Evolutionary conservation across 306 rosid species (phyloP), one percentile per base, ranked within the genome.

Genomic region (Cicer cuneatum): DNA sequence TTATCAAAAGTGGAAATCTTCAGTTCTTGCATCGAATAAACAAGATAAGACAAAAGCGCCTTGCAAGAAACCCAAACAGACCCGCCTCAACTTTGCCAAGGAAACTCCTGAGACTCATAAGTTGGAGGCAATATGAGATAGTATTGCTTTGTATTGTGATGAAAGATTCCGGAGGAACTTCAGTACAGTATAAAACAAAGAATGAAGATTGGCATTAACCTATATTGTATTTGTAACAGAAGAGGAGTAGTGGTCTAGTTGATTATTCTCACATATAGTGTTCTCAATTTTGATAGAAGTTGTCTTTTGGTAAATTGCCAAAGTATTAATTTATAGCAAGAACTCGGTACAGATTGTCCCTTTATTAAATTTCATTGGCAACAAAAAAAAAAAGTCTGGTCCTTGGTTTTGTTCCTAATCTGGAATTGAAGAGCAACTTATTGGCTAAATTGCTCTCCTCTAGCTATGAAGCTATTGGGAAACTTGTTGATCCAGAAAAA

Each of bases 1-100:
- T 33, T 91, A 90, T 48, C 86, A 86, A 72, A 80, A 89, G 41
- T 91, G 96, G 96, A 91, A 87, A 69, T 84, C 90, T 47, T 75
- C 89, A 48, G 96, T 94, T 43, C 47, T 92, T 41, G 75, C 82
- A 66, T 90, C 96, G 35, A 90, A 88, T 71, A 71, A 86, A 19
- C 54, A 83, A 78, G 87, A 56, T 81, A 89, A 80, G 56, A 65
- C 78, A 48, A 84, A 81, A 89, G 97, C 64, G 54, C 69, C 78
- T 71, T 43, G 84, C 82, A 91, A 87, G 87, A 83, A 80, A 59
- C 66, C 82, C 66, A 88, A 41, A 43, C 97, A 94, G 71, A 84
- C 81, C 42, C 29, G 86, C 52, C 93, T 94, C 52, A 65, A 67
- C 84, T 86, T 87, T 78, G 16, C 56, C 8, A 88, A 79, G 83